Percentiles rank a stretch among this genome's conserved stretches.
phyloP scores from a whole-genome alignment of 2,329 filamentous ascomycete genomes.

The Aureobasidium pullulans region DNA sequence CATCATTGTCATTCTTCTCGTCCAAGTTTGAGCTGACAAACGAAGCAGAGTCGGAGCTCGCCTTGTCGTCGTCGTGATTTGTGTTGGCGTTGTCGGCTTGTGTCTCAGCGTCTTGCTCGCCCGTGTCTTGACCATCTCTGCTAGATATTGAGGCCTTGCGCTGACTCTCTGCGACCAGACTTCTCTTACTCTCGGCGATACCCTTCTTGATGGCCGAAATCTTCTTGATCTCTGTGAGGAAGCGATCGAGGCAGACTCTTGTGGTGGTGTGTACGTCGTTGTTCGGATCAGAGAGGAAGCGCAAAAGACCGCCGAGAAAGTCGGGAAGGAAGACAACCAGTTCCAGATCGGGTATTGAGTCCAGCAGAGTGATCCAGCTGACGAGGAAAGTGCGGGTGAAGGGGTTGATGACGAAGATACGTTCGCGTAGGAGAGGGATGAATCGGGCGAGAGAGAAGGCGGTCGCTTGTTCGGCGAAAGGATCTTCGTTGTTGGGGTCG shows the following conservation, averaged over 20 bases:
- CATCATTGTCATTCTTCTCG: slow-evolving; percentile 36
- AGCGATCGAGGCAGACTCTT: slow-evolving; percentile 79
- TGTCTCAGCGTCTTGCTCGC: slow-evolving; percentile 43
- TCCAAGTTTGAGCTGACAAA: slow-evolving; percentile 49
- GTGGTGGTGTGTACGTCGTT: slow-evolving; percentile 92
- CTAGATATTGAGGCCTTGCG: slow-evolving; percentile 62
- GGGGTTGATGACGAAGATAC: slow-evolving; percentile 89
- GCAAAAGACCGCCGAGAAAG: slow-evolving; percentile 81
- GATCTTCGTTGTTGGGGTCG: slow-evolving; percentile 38
- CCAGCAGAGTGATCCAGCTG: slow-evolving; percentile 88
- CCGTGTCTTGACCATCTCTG: slow-evolving; percentile 41
- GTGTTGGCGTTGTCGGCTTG: slow-evolving; percentile 39
- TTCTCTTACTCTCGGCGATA: slow-evolving; percentile 75
- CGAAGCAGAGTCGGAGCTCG: slow-evolving; percentile 30
- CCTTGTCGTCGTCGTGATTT: slow-evolving; percentile 44
- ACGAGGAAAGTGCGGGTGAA: slow-evolving; percentile 94
- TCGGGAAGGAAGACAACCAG: slow-evolving; percentile 87
- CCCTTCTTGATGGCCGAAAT: slow-evolving; percentile 90
- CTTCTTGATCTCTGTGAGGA: slow-evolving; percentile 86
- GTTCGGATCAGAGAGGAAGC: slow-evolving; percentile 86
- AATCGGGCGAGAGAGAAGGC: slow-evolving; percentile 89
- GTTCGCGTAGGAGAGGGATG: slow-evolving; percentile 86
- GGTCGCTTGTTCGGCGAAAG: slow-evolving; percentile 39
- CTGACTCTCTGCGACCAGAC: slow-evolving; percentile 53
- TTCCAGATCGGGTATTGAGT: slow-evolving; percentile 94